Evolutionary conservation across 1,284 basidiomycete species (phyloP).

Genomic region (Cutaneotrichosporon sp.): DNA sequence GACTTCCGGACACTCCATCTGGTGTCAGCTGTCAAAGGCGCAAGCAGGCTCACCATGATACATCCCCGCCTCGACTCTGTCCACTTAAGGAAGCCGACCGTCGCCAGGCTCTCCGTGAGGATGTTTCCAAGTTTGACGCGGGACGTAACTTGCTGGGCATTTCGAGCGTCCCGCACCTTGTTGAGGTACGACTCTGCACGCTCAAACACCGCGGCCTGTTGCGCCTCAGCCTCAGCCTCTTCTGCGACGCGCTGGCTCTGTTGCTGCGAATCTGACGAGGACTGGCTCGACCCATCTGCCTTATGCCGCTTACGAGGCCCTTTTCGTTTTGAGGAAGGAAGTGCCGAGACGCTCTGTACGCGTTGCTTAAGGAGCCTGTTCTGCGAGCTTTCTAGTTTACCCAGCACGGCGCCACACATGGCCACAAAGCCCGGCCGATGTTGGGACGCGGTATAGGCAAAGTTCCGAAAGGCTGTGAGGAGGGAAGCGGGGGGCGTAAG

Average conservation of each 20-base stretch:
- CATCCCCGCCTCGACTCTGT: slow-evolving; percentile 7
- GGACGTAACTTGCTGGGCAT: background rate
- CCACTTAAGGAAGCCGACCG: slow-evolving; percentile 17
- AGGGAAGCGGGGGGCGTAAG: slow-evolving; percentile 8
- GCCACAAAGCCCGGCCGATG: slow-evolving; percentile 5
- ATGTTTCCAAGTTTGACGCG: background rate
- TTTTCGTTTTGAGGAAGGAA: background rate
- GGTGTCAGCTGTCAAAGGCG: background rate
- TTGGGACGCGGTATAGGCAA: slow-evolving; percentile 12
- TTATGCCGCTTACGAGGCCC: background rate
- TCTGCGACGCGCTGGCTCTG: background rate
- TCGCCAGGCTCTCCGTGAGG: slow-evolving; percentile 14
- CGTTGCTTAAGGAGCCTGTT: background rate
- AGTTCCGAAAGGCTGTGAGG: slow-evolving; percentile 12
- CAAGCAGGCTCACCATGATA: slow-evolving; percentile 7
- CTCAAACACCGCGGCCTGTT: no score
- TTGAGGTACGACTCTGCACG: no score
- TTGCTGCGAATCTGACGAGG: background rate
- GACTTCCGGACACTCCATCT: background rate
- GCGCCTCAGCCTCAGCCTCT: background rate
- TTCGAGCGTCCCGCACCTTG: background rate
- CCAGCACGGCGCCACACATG: background rate
- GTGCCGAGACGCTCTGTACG: background rate
- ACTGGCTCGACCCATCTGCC: background rate
- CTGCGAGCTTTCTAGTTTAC: slow-evolving; percentile 1